Evolutionary conservation across 306 rosid genomes (phyloP), one percentile per base, ranked within the genome.

Genomic region (Sesbania bispinosa): DNA sequence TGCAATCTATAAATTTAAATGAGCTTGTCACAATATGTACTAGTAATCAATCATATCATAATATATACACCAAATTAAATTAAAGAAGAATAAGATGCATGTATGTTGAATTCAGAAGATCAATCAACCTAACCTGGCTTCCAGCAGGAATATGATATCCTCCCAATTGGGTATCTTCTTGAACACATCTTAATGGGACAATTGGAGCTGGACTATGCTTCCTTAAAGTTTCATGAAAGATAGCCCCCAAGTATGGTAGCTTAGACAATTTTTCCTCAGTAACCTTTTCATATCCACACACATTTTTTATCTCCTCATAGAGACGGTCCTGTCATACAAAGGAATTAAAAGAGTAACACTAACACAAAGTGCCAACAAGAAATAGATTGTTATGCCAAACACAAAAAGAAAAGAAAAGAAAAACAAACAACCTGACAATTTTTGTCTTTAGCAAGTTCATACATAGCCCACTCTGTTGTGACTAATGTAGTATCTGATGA

Each of bases 391-490:
- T 33, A 27, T n/a, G 27, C 27, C 9, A 35, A 18, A 10, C 10
- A 8, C 3, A 42, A 48, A 6, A 6, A n/a, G n/a, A n/a, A n/a
- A n/a, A n/a, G n/a, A n/a, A n/a, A n/a, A n/a, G 13, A 38, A 64
- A 51, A 69, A 23, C 64, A 16, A 60, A 48, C 19, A 73, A 80
- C 93, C 93, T 90, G 96, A 14, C 66, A 81, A 1, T 27, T 70
- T 43, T 74, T 78, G 81, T 81, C 52, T 71, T 83, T 86, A 4
- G 92, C 71, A 46, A 90, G 84, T 76, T 90, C 92, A 79, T 72
- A 88, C 68, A 86, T 68, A 14, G 97, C 90, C 90, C 97, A 90
- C 61, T 88, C 95, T 27, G 92, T 73, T 13, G 87, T 77, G 7
- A 86, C 88, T 41, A 86, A 43, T 24, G 86, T 83, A 29, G 95